Evolutionary conservation across 805 yeast species (phyloP).

Genomic region (Debaryomyces castellii): DNA sequence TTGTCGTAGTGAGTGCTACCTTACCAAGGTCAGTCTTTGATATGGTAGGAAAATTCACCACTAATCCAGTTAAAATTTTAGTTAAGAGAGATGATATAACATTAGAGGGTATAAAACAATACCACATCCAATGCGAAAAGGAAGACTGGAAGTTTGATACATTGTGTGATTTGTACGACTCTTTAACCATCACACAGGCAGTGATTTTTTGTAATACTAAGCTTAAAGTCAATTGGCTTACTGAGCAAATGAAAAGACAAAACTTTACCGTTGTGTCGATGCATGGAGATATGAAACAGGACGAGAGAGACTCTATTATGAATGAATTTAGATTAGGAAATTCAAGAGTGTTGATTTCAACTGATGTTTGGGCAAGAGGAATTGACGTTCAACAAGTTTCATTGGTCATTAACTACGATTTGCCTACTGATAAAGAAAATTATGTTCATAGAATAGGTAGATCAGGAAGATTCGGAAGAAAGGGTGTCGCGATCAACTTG

Average conservation of each 20-base stretch:
- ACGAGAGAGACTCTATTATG: constrained; percentile 93
- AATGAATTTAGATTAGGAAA: constrained; percentile 92
- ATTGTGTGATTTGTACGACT: constrained; percentile 90
- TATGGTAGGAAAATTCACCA: constrained; percentile 88
- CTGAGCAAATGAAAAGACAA: constrained; percentile 72
- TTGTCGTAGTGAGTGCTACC: constrained; percentile 93
- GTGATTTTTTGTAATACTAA: constrained; percentile 98
- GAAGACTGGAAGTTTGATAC: constrained; percentile 96
- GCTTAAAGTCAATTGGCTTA: constrained; percentile 88
- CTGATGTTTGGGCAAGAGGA: constrained; percentile 98
- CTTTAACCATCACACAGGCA: constrained; percentile 93
- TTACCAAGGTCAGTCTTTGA: constrained; percentile 89
- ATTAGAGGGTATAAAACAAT: constrained; percentile 92
- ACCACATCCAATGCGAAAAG: constrained; percentile 83
- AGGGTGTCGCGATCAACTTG: constrained; percentile 96
- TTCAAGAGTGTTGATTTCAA: constrained; percentile 90
- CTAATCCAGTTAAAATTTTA: constrained; percentile 88
- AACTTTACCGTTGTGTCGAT: constrained; percentile 92
- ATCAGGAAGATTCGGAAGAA: constrained; percentile 97
- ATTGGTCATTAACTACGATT: constrained; percentile 90
- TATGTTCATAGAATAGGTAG: constrained; percentile 97
- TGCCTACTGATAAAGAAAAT: constrained; percentile 91
- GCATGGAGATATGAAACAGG: constrained; percentile 97
- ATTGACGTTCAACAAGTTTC: constrained; percentile 98
- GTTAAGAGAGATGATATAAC: constrained; percentile 95